Evolutionary conservation across 352 stramenopile species (phyloP).

Genomic region (Globisporangium heterothallicum): DNA sequence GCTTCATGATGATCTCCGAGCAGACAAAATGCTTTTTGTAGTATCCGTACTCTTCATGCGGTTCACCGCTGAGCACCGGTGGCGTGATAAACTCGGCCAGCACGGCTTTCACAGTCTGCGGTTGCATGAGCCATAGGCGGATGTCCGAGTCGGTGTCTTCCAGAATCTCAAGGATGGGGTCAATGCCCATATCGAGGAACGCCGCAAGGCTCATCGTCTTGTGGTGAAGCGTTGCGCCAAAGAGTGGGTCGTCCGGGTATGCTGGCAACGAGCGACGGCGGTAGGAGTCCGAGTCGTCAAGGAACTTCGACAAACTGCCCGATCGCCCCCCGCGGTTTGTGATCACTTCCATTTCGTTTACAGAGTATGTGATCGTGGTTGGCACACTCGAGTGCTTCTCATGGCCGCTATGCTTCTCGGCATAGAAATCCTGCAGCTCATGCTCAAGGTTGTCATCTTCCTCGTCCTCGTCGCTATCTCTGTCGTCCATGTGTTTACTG

Average conservation of each 20-base stretch:
- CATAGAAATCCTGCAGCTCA: constrained; percentile 19
- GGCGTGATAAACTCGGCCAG: constrained; percentile 78
- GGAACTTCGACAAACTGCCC: constrained; percentile 73
- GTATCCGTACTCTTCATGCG: constrained; percentile 85
- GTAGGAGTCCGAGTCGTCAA: constrained; percentile 71
- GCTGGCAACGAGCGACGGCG: constrained; percentile 68
- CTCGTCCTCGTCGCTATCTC: constrained; percentile 2
- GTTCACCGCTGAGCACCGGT: constrained; percentile 61
- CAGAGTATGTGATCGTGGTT: constrained; percentile 63
- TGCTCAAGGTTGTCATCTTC: constrained; percentile 17
- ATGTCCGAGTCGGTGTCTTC: constrained; percentile 85
- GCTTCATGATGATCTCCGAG: constrained; percentile 89
- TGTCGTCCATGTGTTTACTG: constrained; percentile 23
- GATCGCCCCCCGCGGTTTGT: constrained; percentile 66
- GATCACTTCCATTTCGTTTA: constrained; percentile 84
- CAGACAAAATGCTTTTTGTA: constrained; percentile 88
- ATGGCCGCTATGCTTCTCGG: constrained; percentile 5
- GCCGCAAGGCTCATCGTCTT: constrained; percentile 64
- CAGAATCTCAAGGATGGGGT: constrained; percentile 80
- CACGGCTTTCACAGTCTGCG: constrained; percentile 71
- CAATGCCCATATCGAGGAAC: constrained; percentile 81
- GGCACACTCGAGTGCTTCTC: constrained; percentile 23
- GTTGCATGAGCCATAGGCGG: constrained; percentile 77
- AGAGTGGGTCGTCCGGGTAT: constrained; percentile 63
- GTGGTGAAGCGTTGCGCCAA: constrained; percentile 31